Evolutionary conservation across 768 basidiomycete species (phyloP).

Genomic region (Suillus variegatus): DNA sequence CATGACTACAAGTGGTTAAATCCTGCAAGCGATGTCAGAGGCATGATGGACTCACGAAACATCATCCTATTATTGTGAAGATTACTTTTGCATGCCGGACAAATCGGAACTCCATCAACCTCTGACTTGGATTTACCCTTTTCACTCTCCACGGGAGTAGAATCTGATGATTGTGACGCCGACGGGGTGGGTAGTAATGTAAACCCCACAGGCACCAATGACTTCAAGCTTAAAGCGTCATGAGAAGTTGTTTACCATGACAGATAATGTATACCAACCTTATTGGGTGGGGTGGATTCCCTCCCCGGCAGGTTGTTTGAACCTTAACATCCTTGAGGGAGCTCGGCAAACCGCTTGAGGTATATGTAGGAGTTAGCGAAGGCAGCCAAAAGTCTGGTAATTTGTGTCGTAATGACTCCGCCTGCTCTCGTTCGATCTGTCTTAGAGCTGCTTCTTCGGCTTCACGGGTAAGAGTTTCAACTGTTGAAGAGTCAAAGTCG

Average conservation of each 20-base stretch:
- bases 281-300: no score
- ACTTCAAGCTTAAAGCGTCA: conserved; percentile 63
- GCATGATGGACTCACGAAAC: conserved; percentile 56
- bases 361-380: conserved; percentile 83
- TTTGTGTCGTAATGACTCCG: conserved; percentile 82
- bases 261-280: conserved; percentile 54
- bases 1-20: conserved; percentile 51
- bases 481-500: conserved; percentile 71
- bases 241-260: conserved; percentile 5
- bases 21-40: neutral
- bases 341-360: conserved; percentile 61
- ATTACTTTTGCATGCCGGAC: conserved; percentile 84
- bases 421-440: conserved; percentile 83
- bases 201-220: conserved; percentile 80
- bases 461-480: conserved; percentile 70
- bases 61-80: conserved; percentile 78
- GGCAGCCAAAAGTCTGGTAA: conserved; percentile 98
- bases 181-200: conserved; percentile 48
- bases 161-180: conserved; percentile 38
- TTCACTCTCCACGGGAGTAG: conserved; percentile 37
- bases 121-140: conserved; percentile 44
- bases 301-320: no score
- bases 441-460: conserved; percentile 88
- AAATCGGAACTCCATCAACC: conserved; percentile 66
- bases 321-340: no score